A percentile compares a stretch with the other conserved stretches of the same genome.
Conservation (phyloP, 257 asterid genomes). For the Galeopsis tetrahit region DNA sequence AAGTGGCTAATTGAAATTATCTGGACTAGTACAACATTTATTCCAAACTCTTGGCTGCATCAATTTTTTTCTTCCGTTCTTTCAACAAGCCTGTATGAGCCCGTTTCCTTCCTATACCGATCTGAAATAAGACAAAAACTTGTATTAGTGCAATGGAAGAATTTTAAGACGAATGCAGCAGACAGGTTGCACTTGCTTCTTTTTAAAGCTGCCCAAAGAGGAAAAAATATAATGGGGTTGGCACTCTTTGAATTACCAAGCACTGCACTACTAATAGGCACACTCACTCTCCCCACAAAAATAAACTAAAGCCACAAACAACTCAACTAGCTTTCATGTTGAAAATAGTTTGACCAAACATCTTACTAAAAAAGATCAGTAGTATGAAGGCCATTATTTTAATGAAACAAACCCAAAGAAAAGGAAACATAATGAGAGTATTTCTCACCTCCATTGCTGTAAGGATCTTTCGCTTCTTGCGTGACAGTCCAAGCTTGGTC, state of each 20-base stretch:
- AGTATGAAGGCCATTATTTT: neutral
- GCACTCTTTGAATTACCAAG: too few species aligned
- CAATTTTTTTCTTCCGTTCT: slow-evolving; percentile 53
- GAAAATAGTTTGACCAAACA: neutral
- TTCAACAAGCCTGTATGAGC: slow-evolving; percentile 39
- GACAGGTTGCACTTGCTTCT: too few species aligned
- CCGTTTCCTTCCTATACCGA: slow-evolving; percentile 50
- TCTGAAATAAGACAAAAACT: slow-evolving; percentile 49
- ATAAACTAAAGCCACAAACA: neutral
- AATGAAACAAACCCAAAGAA: slow-evolving; percentile 7
- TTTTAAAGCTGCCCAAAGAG: too few species aligned
- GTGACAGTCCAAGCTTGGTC: slow-evolving; percentile 60
- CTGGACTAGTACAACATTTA: slow-evolving; percentile 8
- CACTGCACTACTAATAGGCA: neutral
- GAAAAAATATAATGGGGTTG: too few species aligned
- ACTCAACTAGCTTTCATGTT: neutral
- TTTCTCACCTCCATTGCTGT: slow-evolving; percentile 71
- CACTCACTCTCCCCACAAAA: neutral
- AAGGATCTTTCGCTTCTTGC: slow-evolving; percentile 59
- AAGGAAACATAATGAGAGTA: neutral
- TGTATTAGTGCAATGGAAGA: neutral
- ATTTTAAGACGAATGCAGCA: neutral
- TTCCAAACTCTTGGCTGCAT: slow-evolving; percentile 49
- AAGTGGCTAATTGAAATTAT: neutral
- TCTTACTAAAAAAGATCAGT: neutral